These are phyloP conservation scores for Trichocladium antarcticum DNA, from an alignment of 495 filamentous ascomycete species.

Conservation along the genomic window DNA sequence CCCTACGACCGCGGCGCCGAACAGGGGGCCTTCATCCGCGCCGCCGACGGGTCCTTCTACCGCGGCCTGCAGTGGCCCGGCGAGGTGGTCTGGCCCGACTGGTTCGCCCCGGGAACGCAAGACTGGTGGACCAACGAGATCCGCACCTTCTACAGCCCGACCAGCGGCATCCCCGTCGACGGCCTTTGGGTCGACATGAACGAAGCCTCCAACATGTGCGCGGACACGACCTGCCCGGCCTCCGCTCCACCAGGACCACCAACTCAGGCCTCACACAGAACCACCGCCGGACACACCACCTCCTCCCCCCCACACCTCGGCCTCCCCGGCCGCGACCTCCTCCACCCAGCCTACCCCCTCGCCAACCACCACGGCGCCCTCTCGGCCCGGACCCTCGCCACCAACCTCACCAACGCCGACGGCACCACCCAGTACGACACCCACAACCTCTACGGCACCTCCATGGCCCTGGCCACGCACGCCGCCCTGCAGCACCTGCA, in stretches of 20 bases:
- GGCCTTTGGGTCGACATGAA: slow-evolving; percentile 87
- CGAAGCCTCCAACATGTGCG: slow-evolving; percentile 24
- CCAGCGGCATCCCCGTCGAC: slow-evolving; percentile 66
- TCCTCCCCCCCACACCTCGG: slow-evolving; percentile 30
- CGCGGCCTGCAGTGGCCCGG: slow-evolving; percentile 80
- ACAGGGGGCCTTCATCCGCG: slow-evolving; percentile 52
- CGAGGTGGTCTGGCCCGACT: slow-evolving; percentile 71
- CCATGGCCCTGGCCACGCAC: slow-evolving; percentile 62
- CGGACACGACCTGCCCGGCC: slow-evolving; percentile 8
- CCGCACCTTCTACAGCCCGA: slow-evolving; percentile 50
- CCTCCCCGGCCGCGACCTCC: slow-evolving; percentile 51
- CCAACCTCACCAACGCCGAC: slow-evolving; percentile 62
- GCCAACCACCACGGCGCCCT: slow-evolving; percentile 55
- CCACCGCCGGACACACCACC: not conserved
- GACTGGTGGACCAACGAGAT: slow-evolving; percentile 72
- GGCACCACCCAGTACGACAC: slow-evolving; percentile 62
- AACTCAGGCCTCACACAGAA: not conserved
- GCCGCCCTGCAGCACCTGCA: slow-evolving; percentile 55
- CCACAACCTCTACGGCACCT: slow-evolving; percentile 77
- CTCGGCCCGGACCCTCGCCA: slow-evolving; percentile 59
- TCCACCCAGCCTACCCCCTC: slow-evolving; percentile 63
- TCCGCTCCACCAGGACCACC: not conserved
- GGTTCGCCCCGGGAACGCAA: slow-evolving; percentile 59
- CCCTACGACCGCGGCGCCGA: slow-evolving; percentile 52
- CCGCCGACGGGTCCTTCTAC: slow-evolving; percentile 53